phyloP scores from a whole-genome alignment of 148 eudicot genomes.

The Chenopodium album region DNA sequence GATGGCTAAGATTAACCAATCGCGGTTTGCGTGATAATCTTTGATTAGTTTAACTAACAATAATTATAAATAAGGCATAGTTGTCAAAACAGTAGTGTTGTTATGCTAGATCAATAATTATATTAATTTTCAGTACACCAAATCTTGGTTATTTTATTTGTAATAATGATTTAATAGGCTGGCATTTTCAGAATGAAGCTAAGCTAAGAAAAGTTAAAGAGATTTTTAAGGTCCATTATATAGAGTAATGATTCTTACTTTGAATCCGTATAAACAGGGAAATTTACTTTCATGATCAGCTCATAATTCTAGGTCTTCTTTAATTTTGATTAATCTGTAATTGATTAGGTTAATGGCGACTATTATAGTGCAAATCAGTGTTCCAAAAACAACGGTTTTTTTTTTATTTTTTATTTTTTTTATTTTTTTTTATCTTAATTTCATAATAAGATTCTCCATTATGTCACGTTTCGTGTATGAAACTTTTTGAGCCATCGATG shows the following conservation, averaged over 20 bases:
- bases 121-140: background rate
- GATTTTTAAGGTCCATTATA: conserved; percentile 20
- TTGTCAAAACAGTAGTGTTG: background rate
- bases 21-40: background rate
- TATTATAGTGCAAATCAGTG: conserved; percentile 4
- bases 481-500: conserved; percentile 19
- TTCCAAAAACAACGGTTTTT: conserved; percentile 15
- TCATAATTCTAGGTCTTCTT: conserved; percentile 19
- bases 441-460: conserved; percentile 17
- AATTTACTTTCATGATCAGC: conserved; percentile 6
- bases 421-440: background rate
- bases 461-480: conserved; percentile 4
- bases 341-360: conserved; percentile 6
- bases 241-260: conserved; percentile 25
- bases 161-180: conserved; percentile 5
- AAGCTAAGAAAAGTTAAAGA: background rate
- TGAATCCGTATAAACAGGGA: conserved; percentile 19
- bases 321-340: background rate
- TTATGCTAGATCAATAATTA: too few relatives aligned
- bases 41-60: background rate
- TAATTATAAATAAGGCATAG: background rate
- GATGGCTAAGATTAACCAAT: conserved; percentile 22
- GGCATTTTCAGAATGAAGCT: background rate
- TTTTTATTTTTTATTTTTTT: background rate
- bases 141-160: background rate